A percentile compares a stretch with the other conserved stretches of the same genome.
Evolutionary conservation across 2,329 filamentous ascomycete genomes (phyloP).

Genomic region (Pseudopyricularia cyperi): DNA sequence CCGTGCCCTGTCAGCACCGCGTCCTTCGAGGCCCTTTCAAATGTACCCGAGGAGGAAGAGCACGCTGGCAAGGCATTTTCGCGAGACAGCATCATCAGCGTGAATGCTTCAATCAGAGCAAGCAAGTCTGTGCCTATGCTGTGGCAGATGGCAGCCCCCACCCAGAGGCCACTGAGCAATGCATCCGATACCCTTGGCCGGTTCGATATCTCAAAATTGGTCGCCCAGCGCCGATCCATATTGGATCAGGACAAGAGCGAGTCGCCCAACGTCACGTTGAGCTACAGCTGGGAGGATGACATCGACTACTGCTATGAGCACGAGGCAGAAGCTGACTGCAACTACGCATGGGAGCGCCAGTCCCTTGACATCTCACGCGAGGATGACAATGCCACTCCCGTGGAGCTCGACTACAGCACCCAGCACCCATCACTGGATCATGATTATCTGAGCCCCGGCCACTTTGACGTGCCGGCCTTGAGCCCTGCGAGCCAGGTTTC

Average conservation of each 20-base stretch:
- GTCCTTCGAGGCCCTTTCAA: conserved; percentile 34
- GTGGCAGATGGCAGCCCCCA: conserved; percentile 20
- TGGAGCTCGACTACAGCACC: conserved; percentile 9
- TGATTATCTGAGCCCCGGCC: conserved; percentile 9
- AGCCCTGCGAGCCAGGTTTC: conserved; percentile 36
- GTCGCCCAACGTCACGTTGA: conserved; percentile 16
- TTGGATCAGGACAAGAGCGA: conserved; percentile 12
- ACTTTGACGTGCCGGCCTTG: conserved; percentile 30
- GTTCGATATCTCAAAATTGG: conserved; percentile 21
- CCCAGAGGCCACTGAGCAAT: conserved; percentile 23
- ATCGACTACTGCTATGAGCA: conserved; percentile 62
- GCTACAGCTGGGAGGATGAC: conserved; percentile 52
- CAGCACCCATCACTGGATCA: conserved; percentile 6
- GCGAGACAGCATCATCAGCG: conserved; percentile 32
- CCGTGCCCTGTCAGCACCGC: conserved; percentile 19
- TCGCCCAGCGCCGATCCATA: conserved; percentile 19
- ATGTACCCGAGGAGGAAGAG: conserved; percentile 51
- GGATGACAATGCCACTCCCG: conserved; percentile 12
- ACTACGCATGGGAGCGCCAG: conserved; percentile 51
- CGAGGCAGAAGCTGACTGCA: conserved; percentile 52
- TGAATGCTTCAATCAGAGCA: conserved; percentile 35
- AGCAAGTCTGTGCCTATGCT: conserved; percentile 43
- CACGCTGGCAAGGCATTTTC: conserved; percentile 22
- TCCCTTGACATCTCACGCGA: conserved; percentile 33
- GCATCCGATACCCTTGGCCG: conserved; percentile 39